A percentile compares a stretch with the other conserved stretches of the same genome.
Evolutionary conservation across 805 yeast genomes (phyloP).

Genomic region (Ogataea angusta): DNA sequence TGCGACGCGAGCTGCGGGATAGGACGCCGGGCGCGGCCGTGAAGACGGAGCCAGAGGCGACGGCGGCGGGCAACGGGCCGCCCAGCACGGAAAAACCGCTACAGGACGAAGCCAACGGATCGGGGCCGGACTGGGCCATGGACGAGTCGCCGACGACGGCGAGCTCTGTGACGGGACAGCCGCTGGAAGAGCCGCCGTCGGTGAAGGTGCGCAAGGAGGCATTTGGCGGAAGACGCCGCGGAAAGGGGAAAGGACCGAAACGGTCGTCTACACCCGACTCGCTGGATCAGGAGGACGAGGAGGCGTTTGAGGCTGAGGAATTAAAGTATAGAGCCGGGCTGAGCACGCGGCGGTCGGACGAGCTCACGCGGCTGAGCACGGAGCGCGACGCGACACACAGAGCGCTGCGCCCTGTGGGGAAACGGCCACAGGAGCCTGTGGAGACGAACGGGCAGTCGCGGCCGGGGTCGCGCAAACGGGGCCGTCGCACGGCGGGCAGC

Average conservation of each 20-base stretch:
- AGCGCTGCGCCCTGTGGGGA: constrained; percentile 13
- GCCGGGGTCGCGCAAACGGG: constrained; percentile 16
- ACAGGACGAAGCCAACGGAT: constrained; percentile 15
- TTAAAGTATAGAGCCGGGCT: constrained; percentile 23
- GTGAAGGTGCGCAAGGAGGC: constrained; percentile 54
- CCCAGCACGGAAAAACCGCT: constrained; percentile 8
- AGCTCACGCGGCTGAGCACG: constrained; percentile 32
- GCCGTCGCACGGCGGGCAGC: constrained; percentile 6
- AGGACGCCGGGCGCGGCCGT: constrained; percentile 5
- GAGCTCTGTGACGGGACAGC: constrained; percentile 66
- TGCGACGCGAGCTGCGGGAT: constrained; percentile 12
- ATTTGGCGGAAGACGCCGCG: constrained; percentile 44
- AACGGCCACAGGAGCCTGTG: constrained; percentile 3
- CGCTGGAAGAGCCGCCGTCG: constrained; percentile 68
- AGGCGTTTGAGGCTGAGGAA: constrained; percentile 10
- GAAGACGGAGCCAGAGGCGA: constrained; percentile 3
- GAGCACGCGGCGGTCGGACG: constrained; percentile 35
- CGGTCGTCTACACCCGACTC: constrained; percentile 8
- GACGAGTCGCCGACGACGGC: constrained; percentile 61
- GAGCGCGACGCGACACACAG: constrained; percentile 16
- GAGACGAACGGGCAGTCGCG: constrained; percentile 2
- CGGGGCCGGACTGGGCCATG: constrained; percentile 29
- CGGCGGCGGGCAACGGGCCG: constrained; percentile 5
- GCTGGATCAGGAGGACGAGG: constrained; percentile 10
- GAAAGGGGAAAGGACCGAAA: constrained; percentile 18